Conservation (phyloP, 202 grass and related monocot species). For the Setaria italica region DNA sequence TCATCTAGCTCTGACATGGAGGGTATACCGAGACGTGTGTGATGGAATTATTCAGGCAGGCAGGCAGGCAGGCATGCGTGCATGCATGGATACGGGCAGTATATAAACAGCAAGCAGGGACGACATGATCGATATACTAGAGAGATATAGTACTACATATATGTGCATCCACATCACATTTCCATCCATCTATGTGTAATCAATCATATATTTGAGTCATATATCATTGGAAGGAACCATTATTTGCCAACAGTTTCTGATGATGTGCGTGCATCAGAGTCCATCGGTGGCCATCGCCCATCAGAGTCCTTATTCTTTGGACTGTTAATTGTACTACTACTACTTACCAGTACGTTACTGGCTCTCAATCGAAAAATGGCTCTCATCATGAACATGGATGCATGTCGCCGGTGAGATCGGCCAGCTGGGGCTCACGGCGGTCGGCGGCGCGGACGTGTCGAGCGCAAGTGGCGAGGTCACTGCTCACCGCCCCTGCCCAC, state of each 20-base stretch:
- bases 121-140: background rate
- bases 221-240: too few species aligned
- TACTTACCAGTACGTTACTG: too few species aligned
- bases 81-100: background rate
- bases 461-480: constrained; percentile 45
- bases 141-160: background rate
- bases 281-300: too few species aligned
- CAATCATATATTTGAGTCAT: background rate
- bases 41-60: background rate
- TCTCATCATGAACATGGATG: background rate
- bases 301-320: too few species aligned
- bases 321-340: too few species aligned
- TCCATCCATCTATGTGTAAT: background rate
- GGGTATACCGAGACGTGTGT: background rate
- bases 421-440: background rate
- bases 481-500: constrained; percentile 44
- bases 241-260: background rate
- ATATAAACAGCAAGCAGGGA: constrained; percentile 5
- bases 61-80: background rate
- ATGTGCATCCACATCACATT: too few species aligned
- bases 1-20: background rate
- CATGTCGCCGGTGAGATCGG: background rate
- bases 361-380: background rate
- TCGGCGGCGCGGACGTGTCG: background rate
- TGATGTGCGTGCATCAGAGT: too few species aligned